Percentiles rank a stretch among this genome's conserved stretches.
Conservation (phyloP, 108 stramenopile species). For the Nannochloropsis granulata region DNA sequence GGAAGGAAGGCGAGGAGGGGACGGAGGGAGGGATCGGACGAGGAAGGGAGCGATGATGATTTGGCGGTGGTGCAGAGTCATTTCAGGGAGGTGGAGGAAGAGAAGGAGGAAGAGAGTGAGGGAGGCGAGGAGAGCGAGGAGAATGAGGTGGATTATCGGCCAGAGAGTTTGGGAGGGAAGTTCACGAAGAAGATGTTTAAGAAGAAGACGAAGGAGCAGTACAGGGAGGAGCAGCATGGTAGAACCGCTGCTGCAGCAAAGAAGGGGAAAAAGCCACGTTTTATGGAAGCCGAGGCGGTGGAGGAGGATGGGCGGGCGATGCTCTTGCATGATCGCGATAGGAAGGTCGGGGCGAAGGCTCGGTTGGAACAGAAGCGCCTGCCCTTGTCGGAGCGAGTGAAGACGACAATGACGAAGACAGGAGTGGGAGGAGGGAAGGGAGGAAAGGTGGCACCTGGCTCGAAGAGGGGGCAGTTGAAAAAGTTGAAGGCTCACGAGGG, state of each 20-base stretch:
- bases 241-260: neutral
- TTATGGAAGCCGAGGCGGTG: neutral
- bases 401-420: neutral
- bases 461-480: neutral
- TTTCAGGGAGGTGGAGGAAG: neutral
- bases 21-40: neutral
- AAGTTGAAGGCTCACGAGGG: neutral
- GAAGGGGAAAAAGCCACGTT: neutral
- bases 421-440: neutral
- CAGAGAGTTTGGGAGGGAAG: neutral
- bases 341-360: neutral
- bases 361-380: neutral
- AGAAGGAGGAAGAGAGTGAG: neutral
- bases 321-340: neutral
- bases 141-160: neutral
- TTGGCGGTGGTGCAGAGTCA: neutral
- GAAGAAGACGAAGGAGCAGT: neutral
- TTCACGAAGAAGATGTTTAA: neutral
- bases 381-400: neutral
- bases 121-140: neutral
- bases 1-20: neutral
- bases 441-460: neutral
- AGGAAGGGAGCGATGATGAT: neutral
- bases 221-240: neutral
- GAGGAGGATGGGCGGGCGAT: neutral